Evolutionary conservation across 495 filamentous ascomycete genomes (phyloP).

Genomic region (Xylaria grammica): DNA sequence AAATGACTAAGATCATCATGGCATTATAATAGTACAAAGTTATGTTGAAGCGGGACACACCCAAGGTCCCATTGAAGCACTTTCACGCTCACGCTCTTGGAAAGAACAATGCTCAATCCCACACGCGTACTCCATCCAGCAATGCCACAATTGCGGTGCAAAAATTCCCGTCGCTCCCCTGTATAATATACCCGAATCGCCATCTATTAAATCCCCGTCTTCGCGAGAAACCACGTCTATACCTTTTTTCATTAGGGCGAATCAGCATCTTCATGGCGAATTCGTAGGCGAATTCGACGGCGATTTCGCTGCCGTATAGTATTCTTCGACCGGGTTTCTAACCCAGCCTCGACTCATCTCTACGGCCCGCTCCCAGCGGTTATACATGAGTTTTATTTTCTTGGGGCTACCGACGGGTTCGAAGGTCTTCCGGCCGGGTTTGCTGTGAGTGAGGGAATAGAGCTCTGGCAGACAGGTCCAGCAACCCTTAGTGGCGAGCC

Average conservation of each 20-base stretch:
- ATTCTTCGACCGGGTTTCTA: slow-evolving; percentile 35
- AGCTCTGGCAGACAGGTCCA: slow-evolving; percentile 85
- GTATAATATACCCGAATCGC: background rate
- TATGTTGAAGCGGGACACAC: background rate
- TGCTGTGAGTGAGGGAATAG: slow-evolving; percentile 68
- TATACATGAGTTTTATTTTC: slow-evolving; percentile 71
- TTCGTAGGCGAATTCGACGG: background rate
- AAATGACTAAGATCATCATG: background rate
- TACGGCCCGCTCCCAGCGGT: slow-evolving; percentile 83
- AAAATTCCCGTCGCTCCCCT: background rate
- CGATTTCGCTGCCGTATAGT: too few species aligned
- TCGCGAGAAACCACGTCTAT: slow-evolving; percentile 14
- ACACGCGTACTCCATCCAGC: slow-evolving; percentile 16
- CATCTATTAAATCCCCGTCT: background rate
- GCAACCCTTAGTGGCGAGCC: slow-evolving; percentile 75
- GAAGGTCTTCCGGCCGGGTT: slow-evolving; percentile 75
- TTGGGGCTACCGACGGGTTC: slow-evolving; percentile 64
- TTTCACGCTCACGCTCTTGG: background rate
- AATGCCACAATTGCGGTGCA: slow-evolving; percentile 8
- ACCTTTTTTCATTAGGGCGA: background rate
- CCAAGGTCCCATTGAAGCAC: background rate
- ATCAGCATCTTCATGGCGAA: background rate
- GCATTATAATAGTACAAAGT: slow-evolving; percentile 14
- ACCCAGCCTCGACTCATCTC: slow-evolving; percentile 91
- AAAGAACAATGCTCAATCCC: background rate